These are phyloP conservation scores for Lineolata rhizophorae DNA, from an alignment of 495 filamentous ascomycete genomes.

Conservation along the genomic window DNA sequence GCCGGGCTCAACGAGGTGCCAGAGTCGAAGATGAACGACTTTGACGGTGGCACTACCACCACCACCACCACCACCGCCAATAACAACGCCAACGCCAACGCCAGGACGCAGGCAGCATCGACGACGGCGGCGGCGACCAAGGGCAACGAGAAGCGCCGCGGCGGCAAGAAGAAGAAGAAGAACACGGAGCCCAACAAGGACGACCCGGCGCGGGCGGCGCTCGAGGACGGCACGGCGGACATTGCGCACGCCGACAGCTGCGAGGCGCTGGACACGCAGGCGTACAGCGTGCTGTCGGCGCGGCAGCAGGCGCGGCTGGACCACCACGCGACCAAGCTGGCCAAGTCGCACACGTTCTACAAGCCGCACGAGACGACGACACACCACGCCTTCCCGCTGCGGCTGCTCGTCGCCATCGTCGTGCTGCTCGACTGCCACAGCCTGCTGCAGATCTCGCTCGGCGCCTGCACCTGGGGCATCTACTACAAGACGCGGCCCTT, in stretches of 20 bases:
- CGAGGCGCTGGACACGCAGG: constrained; percentile 9
- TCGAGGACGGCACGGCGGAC: constrained; percentile 3
- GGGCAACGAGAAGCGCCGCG: too few species aligned
- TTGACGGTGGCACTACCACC: too few species aligned
- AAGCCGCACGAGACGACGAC: constrained; percentile 65
- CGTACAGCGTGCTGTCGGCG: constrained; percentile 35
- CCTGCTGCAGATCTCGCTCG: constrained; percentile 52
- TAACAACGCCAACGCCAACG: too few species aligned
- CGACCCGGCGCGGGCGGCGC: too few species aligned
- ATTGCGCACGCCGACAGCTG: constrained; percentile 1
- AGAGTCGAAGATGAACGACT: background rate
- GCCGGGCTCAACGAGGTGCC: too few species aligned
- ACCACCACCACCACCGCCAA: too few species aligned
- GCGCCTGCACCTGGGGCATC: constrained; percentile 52
- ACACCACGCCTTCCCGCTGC: constrained; percentile 54
- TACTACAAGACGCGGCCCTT: constrained; percentile 36
- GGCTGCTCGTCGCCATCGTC: constrained; percentile 47
- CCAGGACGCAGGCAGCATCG: too few species aligned
- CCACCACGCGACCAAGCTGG: constrained; percentile 53
- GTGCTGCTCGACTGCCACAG: constrained; percentile 53
- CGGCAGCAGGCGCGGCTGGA: constrained; percentile 37
- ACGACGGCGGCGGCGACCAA: too few species aligned
- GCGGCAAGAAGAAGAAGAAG: too few species aligned
- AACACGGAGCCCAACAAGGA: too few species aligned
- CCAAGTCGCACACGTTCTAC: constrained; percentile 63